These are phyloP conservation scores for Penicillium lagena DNA, from an alignment of 495 filamentous ascomycete genomes.

Conservation along the genomic window DNA sequence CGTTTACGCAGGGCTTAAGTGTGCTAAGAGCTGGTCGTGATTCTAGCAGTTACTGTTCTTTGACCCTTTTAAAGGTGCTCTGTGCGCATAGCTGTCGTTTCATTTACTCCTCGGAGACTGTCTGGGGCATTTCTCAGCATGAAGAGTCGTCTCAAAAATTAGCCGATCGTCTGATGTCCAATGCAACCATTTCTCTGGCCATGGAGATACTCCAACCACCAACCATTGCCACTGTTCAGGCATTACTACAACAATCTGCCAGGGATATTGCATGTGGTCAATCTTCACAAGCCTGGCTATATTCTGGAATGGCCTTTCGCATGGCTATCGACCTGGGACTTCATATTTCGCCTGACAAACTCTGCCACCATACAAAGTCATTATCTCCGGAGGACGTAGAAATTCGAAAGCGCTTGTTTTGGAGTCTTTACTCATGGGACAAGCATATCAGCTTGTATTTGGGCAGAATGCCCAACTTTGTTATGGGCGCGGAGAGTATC, in stretches of 20 bases:
- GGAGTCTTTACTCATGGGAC: slow-evolving; percentile 22
- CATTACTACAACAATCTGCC: slow-evolving; percentile 9
- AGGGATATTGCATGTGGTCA: slow-evolving; percentile 10
- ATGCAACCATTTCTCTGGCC: slow-evolving; percentile 5
- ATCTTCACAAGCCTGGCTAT: slow-evolving; percentile 18
- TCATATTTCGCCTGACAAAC: slow-evolving; percentile 10
- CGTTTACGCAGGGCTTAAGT: slow-evolving; percentile 13
- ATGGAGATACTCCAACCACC: slow-evolving; percentile 8
- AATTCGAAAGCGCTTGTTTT: slow-evolving; percentile 21
- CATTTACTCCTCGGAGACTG: not conserved
- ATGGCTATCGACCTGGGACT: slow-evolving; percentile 20
- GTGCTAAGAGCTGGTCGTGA: not conserved
- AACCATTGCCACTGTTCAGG: slow-evolving; percentile 12
- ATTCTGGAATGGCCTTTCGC: slow-evolving; percentile 26
- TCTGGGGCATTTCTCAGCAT: not conserved
- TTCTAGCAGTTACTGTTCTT: slow-evolving; percentile 4
- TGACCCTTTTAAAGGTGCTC: slow-evolving; percentile 5
- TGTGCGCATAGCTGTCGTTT: slow-evolving; percentile 8
- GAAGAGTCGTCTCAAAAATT: slow-evolving; percentile 1
- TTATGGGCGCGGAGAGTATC: slow-evolving; percentile 1
- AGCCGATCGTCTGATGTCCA: slow-evolving; percentile 3
- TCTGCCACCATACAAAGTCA: slow-evolving; percentile 5
- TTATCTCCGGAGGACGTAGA: slow-evolving; percentile 17
- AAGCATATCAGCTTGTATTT: slow-evolving; percentile 22
- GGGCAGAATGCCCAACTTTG: slow-evolving; percentile 14